phyloP scores from a whole-genome alignment of 148 eudicot genomes.

The Cornus kousa region DNA sequence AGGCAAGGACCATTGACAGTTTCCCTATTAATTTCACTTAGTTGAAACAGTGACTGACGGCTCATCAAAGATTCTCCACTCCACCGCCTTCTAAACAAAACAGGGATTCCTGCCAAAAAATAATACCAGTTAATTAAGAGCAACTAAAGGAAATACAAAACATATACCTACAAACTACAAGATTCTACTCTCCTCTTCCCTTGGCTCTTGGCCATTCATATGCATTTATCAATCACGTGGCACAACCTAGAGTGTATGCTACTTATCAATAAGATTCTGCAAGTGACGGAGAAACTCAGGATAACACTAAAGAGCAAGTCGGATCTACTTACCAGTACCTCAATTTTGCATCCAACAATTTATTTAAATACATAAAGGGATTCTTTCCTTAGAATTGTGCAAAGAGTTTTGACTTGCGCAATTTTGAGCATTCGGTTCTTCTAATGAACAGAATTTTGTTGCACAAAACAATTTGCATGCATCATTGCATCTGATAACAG shows the following conservation, averaged over 20 bases:
- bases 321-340: neutral
- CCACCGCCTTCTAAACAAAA: conserved; percentile 8
- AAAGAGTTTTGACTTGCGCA: neutral
- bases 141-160: neutral
- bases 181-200: neutral
- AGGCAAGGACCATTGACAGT: conserved; percentile 11
- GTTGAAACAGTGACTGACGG: conserved; percentile 23
- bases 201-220: neutral
- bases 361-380: neutral
- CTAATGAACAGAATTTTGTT: neutral
- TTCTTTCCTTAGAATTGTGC: neutral
- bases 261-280: neutral
- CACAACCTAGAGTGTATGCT: neutral
- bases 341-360: neutral
- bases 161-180: neutral
- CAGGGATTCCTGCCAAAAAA: conserved; percentile 19
- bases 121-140: neutral
- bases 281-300: neutral
- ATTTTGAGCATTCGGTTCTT: neutral
- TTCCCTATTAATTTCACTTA: conserved; percentile 5
- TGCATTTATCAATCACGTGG: neutral
- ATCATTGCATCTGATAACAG: neutral
- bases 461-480: neutral
- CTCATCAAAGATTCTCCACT: conserved; percentile 10
- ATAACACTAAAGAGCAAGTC: neutral